Percentiles rank a stretch among this genome's conserved stretches.
These are phyloP conservation scores for Diaporthe destruens DNA, from an alignment of 2,329 filamentous ascomycete genomes.

Conservation along the genomic window DNA sequence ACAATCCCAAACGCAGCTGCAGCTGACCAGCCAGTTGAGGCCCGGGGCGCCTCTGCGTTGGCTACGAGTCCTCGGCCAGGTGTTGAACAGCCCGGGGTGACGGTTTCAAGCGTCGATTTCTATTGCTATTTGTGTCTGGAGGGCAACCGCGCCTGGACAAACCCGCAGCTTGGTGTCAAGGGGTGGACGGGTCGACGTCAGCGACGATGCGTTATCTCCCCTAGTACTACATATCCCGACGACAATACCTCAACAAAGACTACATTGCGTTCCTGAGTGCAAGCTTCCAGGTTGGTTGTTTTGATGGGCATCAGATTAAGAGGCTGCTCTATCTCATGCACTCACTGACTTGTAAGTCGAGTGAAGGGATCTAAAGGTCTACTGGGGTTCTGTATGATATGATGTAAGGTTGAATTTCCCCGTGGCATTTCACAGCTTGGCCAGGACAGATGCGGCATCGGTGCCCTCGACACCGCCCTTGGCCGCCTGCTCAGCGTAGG, in stretches of 20 bases:
- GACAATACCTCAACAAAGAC: constrained; percentile 15
- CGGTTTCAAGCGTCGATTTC: background rate
- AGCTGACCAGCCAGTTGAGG: background rate
- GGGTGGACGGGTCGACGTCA: background rate
- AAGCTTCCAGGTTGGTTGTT: background rate
- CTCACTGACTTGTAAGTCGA: constrained; percentile 14
- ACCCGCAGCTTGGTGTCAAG: background rate
- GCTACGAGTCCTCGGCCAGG: background rate
- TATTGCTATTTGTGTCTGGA: constrained; percentile 27
- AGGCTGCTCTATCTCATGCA: constrained; percentile 13
- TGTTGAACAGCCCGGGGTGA: background rate
- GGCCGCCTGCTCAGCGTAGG: constrained; percentile 80
- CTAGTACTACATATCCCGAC: constrained; percentile 17
- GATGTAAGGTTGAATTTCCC: constrained; percentile 16
- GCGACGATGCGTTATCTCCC: background rate
- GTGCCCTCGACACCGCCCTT: constrained; percentile 60
- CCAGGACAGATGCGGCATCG: constrained; percentile 66
- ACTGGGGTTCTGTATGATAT: constrained; percentile 8
- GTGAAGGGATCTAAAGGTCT: constrained; percentile 36
- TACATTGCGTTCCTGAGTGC: background rate
- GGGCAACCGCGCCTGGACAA: background rate
- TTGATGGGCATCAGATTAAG: constrained; percentile 14
- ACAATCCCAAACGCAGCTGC: constrained; percentile 31
- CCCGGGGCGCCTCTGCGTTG: background rate
- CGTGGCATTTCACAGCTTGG: constrained; percentile 60